Conservation (phyloP, 2,329 filamentous ascomycete genomes). For the Plenodomus lindquistii region DNA sequence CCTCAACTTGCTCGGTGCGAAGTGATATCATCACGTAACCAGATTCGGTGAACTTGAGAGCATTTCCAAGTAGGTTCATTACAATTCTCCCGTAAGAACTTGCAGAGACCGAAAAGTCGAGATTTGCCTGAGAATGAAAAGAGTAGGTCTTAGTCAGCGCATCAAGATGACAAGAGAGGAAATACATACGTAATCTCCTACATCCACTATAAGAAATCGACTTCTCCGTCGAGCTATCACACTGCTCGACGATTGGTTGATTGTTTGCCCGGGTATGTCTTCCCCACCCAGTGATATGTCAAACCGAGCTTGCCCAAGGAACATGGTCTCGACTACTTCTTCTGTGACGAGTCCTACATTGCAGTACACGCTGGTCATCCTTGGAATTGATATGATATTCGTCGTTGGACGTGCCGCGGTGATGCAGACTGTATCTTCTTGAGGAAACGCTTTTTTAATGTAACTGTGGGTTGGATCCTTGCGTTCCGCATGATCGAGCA, state of each 20-base stretch:
- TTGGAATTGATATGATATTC: slow-evolving; percentile 15
- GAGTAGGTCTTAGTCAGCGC: background rate
- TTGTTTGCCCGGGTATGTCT: background rate
- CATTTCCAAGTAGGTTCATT: slow-evolving; percentile 37
- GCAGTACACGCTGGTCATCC: slow-evolving; percentile 4
- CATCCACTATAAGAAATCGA: slow-evolving; percentile 24
- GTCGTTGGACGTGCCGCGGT: slow-evolving; percentile 21
- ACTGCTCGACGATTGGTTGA: background rate
- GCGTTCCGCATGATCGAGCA: slow-evolving; percentile 22
- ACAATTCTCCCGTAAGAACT: slow-evolving; percentile 33
- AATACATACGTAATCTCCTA: slow-evolving; percentile 10
- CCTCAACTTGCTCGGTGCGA: slow-evolving; percentile 1
- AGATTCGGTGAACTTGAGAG: slow-evolving; percentile 34
- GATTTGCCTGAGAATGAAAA: slow-evolving; percentile 20
- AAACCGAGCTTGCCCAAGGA: slow-evolving; percentile 9
- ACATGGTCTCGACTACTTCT: slow-evolving; percentile 15
- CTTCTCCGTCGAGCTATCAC: slow-evolving; percentile 9
- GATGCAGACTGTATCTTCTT: slow-evolving; percentile 18
- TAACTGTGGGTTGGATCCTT: slow-evolving; percentile 32
- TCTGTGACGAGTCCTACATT: slow-evolving; percentile 11
- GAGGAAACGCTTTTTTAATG: slow-evolving; percentile 35
- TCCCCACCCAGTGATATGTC: slow-evolving; percentile 1
- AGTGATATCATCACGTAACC: slow-evolving; percentile 29
- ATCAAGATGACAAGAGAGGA: background rate
- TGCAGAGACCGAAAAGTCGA: slow-evolving; percentile 45